Evolutionary conservation across 495 filamentous ascomycete species (phyloP).

Genomic region (Copromyces sp.): DNA sequence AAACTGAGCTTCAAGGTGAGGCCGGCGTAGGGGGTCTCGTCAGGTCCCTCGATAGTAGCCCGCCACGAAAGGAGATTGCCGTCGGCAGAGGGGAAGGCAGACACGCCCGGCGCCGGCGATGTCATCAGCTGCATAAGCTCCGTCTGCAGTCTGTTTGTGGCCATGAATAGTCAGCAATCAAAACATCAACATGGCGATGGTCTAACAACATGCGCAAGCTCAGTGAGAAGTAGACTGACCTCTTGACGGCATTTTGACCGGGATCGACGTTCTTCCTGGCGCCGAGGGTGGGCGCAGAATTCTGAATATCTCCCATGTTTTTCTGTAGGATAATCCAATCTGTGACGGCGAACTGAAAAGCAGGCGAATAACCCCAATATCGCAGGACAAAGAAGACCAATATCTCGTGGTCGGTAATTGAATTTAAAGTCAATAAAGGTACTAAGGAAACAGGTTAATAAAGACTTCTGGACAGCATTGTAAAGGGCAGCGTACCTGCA

Average conservation of each 20-base stretch:
- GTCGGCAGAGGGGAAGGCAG: slow-evolving; percentile 84
- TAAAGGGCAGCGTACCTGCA: not conserved
- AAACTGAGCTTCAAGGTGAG: slow-evolving; percentile 92
- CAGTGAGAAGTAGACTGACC: slow-evolving; percentile 36
- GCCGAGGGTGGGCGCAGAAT: slow-evolving; percentile 52
- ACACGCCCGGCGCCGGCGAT: slow-evolving; percentile 82
- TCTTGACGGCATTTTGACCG: slow-evolving; percentile 69
- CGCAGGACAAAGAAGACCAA: slow-evolving; percentile 5
- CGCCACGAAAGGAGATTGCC: slow-evolving; percentile 88
- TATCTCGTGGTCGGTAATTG: not conserved
- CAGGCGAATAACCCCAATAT: slow-evolving; percentile 1
- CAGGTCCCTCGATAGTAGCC: slow-evolving; percentile 85
- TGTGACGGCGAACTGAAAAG: not conserved
- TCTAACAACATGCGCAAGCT: not conserved
- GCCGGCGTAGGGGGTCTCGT: slow-evolving; percentile 80
- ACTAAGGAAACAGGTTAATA: slow-evolving; percentile 14
- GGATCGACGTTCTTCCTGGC: slow-evolving; percentile 44
- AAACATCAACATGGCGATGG: not conserved
- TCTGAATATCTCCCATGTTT: slow-evolving; percentile 59
- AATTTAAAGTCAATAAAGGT: not conserved
- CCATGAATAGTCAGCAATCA: not conserved
- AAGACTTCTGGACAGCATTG: not conserved
- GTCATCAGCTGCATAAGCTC: slow-evolving; percentile 98
- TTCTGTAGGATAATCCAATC: not conserved
- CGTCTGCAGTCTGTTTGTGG: slow-evolving; percentile 52